phyloP scores from a whole-genome alignment of 2,329 filamentous ascomycete genomes.

The Periconia macrospinosa region DNA sequence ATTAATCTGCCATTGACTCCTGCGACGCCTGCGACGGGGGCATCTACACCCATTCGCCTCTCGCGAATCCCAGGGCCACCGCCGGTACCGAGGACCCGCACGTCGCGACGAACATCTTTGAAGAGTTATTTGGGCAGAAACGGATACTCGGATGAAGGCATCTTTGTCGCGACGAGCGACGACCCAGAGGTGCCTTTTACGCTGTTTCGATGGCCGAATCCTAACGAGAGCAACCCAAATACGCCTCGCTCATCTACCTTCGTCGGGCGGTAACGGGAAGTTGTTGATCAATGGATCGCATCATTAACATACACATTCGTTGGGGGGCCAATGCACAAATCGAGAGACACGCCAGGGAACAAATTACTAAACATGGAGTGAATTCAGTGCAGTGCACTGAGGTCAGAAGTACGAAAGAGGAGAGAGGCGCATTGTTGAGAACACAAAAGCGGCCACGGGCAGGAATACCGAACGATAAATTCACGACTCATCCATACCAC shows the following conservation, averaged over 20 bases:
- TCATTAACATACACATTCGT: no score
- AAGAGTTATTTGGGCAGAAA: neutral
- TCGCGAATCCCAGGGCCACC: neutral
- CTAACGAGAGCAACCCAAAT: neutral
- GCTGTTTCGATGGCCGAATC: constrained; percentile 10
- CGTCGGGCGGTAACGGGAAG: neutral
- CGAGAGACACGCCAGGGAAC: no score
- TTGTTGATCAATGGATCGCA: no score
- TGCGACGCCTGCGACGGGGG: neutral
- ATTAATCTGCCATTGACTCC: neutral
- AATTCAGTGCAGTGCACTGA: neutral
- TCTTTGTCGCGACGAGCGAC: constrained; percentile 1
- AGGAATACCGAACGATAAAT: no score
- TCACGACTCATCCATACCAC: no score
- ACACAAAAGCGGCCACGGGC: no score
- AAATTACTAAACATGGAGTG: neutral
- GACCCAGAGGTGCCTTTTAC: constrained; percentile 5
- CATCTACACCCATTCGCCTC: neutral
- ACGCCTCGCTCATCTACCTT: neutral
- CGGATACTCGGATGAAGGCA: neutral
- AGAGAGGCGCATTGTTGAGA: no score
- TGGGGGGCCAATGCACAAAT: no score
- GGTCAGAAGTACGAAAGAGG: neutral
- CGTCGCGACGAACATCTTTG: neutral
- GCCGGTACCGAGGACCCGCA: neutral